Conservation (phyloP, 1,139 yeast species). For the Sugiyamaella novakii region DNA sequence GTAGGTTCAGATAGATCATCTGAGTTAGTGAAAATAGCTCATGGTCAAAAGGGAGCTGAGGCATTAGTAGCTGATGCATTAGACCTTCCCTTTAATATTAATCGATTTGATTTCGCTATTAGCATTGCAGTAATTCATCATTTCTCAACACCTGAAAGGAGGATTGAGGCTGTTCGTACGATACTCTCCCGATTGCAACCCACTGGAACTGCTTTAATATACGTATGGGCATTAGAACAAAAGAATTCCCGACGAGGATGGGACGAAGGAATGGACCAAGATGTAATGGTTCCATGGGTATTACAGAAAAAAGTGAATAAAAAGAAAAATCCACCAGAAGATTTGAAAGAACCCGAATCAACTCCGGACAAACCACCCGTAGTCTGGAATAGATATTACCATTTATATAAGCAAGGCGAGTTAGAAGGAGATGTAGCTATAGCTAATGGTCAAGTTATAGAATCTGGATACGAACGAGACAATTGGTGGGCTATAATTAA, state of each 20-base stretch:
- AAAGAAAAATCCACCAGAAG: background rate
- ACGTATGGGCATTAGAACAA: conserved; percentile 98
- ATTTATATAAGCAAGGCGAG: conserved; percentile 82
- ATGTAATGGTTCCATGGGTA: conserved; percentile 95
- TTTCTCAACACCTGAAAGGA: conserved; percentile 79
- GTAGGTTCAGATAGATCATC: conserved; percentile 85
- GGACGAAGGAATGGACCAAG: conserved; percentile 88
- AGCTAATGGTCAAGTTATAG: conserved; percentile 70
- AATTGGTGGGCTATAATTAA: conserved; percentile 84
- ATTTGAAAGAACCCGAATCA: conserved; percentile 22
- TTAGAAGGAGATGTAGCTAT: conserved; percentile 62
- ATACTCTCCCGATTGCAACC: conserved; percentile 59
- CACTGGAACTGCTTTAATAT: conserved; percentile 73
- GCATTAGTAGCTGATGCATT: conserved; percentile 78
- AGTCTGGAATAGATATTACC: conserved; percentile 84
- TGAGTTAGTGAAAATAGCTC: conserved; percentile 75
- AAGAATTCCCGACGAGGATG: conserved; percentile 83
- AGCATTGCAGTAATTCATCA: conserved; percentile 97
- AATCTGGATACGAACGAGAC: conserved; percentile 85
- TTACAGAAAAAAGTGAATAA: conserved; percentile 45
- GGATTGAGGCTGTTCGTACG: conserved; percentile 71
- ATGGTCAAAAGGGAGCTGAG: conserved; percentile 48
- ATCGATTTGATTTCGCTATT: conserved; percentile 81
- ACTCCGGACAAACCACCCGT: conserved; percentile 34
- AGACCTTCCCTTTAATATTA: conserved; percentile 61